Percentiles rank a stretch among this genome's conserved stretches.
Evolutionary conservation across 164 flowering plant genomes (phyloP).

Genomic region (Magnolia changhungtana): DNA sequence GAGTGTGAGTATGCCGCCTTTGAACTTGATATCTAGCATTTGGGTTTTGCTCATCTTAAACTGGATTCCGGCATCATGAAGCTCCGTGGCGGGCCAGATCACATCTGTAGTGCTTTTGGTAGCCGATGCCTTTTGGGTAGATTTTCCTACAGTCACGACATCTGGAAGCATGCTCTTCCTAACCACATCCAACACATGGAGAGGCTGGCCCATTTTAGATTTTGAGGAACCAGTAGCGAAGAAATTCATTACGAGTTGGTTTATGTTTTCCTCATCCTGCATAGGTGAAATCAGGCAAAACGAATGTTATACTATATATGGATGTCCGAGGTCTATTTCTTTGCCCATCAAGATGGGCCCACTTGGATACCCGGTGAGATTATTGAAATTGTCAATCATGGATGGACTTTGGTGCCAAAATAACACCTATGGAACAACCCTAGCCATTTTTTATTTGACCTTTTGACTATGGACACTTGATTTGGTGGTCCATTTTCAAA

Average conservation of each 20-base stretch:
- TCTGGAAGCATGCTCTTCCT: slow-evolving; percentile 30
- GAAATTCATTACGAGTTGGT: slow-evolving; percentile 32
- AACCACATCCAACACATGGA: slow-evolving; percentile 42
- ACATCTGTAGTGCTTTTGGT: slow-evolving; percentile 2
- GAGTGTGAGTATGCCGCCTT: slow-evolving; percentile 38
- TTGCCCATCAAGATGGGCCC: too few species aligned
- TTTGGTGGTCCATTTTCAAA: too few species aligned
- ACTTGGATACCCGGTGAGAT: too few species aligned
- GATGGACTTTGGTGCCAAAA: too few species aligned
- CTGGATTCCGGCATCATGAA: slow-evolving; percentile 47
- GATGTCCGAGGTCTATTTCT: too few species aligned
- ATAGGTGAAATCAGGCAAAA: background rate
- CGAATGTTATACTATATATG: too few species aligned
- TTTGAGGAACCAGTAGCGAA: background rate
- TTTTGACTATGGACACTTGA: too few species aligned
- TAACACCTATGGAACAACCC: too few species aligned
- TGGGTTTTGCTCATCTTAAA: slow-evolving; percentile 34
- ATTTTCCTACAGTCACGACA: too few species aligned
- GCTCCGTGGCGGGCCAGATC: slow-evolving; percentile 40
- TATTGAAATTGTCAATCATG: too few species aligned
- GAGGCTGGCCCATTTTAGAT: slow-evolving; percentile 24
- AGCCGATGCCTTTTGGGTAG: background rate
- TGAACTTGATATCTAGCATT: slow-evolving; percentile 46
- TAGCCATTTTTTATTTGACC: too few species aligned
- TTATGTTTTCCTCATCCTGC: slow-evolving; percentile 8